Base-by-base conservation (phyloP, 2,329 filamentous ascomycete species). In the Xylariaceae sp. region DNA sequence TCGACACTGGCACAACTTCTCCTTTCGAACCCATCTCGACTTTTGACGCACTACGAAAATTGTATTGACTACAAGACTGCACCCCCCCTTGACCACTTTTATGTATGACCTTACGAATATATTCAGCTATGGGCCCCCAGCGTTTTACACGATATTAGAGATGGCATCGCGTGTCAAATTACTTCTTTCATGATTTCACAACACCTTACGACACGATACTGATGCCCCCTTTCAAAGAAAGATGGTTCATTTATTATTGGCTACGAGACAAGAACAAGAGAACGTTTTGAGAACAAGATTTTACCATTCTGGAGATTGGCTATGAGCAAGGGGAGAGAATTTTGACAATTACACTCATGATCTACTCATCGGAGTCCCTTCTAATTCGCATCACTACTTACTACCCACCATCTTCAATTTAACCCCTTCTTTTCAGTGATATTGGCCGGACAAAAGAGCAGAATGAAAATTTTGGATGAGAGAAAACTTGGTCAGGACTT, bases 21-120 rank as follows among this genome's bases (percentile, higher is more conserved):
- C 47, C 30, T 10, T 49, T 49, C 8, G 17, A 44, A 47, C 23
- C 42, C 42, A 4, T 17, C 11, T 10, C 44, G 23, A 18, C 3
- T 52, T 37, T 17, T 47, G 11, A 58, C 53, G 39, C 54, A 15
- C 37, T 23, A 45, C 48, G 51, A 62, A 17, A 62, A 45, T 15
- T 45, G 62, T 64, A 64, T 62, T 64, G 59, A 42, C 47, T 57
- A 59, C 51, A 42, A 48, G 39, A 37, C 45, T 4, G 34, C 11
- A 10, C 37, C 37, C 37, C 37, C 55, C 51, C 39, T 2, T n/a
- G 37, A 9, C 11, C n/a, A 56, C 53, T 39, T 11, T 57, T 59
- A 55, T 57, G 37, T 58, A 62, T 57, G 62, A 64, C 60, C 39
- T 64, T 59, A 62, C 60, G 62, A 64, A 10, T 42, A 42, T 57